Conservation (phyloP, 352 stramenopile species). For the Phytophthora hibernalis region DNA sequence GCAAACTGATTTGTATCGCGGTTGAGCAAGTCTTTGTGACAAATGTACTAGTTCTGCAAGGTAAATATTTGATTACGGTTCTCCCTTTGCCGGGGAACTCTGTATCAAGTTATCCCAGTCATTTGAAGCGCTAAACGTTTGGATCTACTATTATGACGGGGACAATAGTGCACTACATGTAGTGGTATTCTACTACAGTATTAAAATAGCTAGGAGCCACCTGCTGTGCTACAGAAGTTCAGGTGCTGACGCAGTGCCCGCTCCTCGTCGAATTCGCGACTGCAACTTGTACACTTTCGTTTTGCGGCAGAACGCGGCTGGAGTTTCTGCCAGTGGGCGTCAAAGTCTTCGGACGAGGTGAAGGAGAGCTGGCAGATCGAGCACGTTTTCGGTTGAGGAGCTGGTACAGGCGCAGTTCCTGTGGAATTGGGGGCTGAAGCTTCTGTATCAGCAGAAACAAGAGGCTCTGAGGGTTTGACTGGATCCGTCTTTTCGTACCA, state of each 20-base stretch:
- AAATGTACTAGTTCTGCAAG: too few species aligned
- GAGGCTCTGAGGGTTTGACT: not conserved
- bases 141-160: too few species aligned
- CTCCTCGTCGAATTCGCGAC: constrained; percentile 69
- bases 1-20: too few species aligned
- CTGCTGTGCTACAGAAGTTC: constrained; percentile 60
- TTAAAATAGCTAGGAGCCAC: too few species aligned
- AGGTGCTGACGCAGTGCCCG: constrained; percentile 78
- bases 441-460: too few species aligned
- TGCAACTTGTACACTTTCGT: constrained; percentile 52
- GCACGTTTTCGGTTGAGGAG: constrained; percentile 31
- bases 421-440: too few species aligned
- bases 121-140: too few species aligned
- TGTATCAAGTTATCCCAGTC: too few species aligned
- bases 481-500: constrained; percentile 57
- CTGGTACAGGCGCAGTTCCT: not conserved
- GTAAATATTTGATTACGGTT: too few species aligned
- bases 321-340: constrained; percentile 52
- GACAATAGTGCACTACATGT: not conserved
- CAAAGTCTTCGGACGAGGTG: constrained; percentile 30
- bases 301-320: constrained; percentile 30
- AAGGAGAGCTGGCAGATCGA: constrained; percentile 50
- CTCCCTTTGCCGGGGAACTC: too few species aligned
- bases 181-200: too few species aligned
- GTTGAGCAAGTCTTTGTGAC: too few species aligned